Percentiles rank a stretch among this genome's conserved stretches.
phyloP scores from a whole-genome alignment of 257 asterid species.

The Hygrophila difformis region DNA sequence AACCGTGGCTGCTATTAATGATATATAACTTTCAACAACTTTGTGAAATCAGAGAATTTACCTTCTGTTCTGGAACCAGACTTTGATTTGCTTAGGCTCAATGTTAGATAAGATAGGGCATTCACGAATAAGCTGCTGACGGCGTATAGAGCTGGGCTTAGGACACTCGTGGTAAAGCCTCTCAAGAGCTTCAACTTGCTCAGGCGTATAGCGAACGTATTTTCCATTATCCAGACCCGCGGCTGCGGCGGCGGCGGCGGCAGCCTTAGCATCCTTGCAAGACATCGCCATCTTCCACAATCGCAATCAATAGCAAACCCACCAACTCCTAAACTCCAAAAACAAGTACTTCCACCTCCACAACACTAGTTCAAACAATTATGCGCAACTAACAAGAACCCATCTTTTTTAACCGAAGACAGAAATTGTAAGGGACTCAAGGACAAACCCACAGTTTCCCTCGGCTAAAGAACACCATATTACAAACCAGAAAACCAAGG shows the following conservation, averaged over 20 bases:
- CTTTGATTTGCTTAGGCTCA: conserved; percentile 92
- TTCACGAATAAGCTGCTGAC: conserved; percentile 86
- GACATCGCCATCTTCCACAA: conserved; percentile 52
- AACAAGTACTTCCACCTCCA: conserved; percentile 7
- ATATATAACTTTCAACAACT: too few relatives aligned
- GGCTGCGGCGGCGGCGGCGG: conserved; percentile 19
- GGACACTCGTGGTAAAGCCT: conserved; percentile 89
- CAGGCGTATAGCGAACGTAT: conserved; percentile 81
- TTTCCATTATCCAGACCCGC: conserved; percentile 58
- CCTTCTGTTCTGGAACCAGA: conserved; percentile 97
- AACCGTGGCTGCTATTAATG: too few relatives aligned
- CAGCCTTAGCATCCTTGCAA: conserved; percentile 54
- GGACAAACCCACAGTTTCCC: conserved; percentile 13
- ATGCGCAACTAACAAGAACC: conserved; percentile 7
- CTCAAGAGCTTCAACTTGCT: conserved; percentile 93
- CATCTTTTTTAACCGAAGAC: conserved; percentile 6
- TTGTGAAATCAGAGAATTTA: conserved; percentile 10
- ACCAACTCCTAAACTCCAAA: conserved; percentile 1
- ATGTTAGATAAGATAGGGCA: conserved; percentile 74
- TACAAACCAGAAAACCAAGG: conserved; percentile 5
- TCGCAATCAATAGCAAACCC: background rate
- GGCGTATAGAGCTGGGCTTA: conserved; percentile 75
- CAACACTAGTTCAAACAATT: conserved; percentile 15
- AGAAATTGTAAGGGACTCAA: conserved; percentile 12
- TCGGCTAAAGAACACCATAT: background rate